Base-by-base conservation (phyloP, 2,329 filamentous ascomycete species). In the Colletotrichum falcatum region DNA sequence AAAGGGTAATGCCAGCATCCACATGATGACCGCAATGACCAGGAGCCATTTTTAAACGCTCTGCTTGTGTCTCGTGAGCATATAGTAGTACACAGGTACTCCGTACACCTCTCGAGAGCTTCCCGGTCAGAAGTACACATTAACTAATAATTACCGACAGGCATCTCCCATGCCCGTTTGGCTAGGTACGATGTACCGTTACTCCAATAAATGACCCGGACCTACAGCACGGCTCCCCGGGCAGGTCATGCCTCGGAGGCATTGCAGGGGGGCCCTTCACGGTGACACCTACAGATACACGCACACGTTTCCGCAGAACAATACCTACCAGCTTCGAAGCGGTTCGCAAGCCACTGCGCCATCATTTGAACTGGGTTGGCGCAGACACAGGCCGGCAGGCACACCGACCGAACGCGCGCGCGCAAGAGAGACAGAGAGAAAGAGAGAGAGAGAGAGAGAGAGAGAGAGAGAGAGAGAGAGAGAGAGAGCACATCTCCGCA, bases 401-500 rank as follows among this genome's bases (percentile, higher is more conserved):
- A 46, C 37, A 39, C 51, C 67, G 37, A 62, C 58, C 51, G 44
- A 67, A 16, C 37, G n/a, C n/a, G n/a, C n/a, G n/a, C n/a, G n/a
- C n/a, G n/a, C n/a, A 7, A 33, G 30, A 3, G 7, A 7, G 30
- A 33, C 4, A 33, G 30, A 33, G 30, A 33, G 30, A 33, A 7
- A 7, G 63, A 70, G 58, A 67, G 62, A 63, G 68, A 62, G 65
- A 71, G 54, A 65, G 42, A 9, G 30, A 33, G 30, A 3, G 7
- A 7, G 30, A 33, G 30, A 33, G 30, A 33, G 30, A 33, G 30
- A 33, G 30, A 7, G 63, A 70, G 58, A 67, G 62, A 63, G 68
- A 62, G 65, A 71, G 54, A 65, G 42, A 9, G 18, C 39, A 55
- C 69, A 62, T 71, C 69, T 71, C 69, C 69, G 64, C 69, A 65